Conservation (phyloP, 495 filamentous ascomycete genomes). For the Bacidia rubella region DNA sequence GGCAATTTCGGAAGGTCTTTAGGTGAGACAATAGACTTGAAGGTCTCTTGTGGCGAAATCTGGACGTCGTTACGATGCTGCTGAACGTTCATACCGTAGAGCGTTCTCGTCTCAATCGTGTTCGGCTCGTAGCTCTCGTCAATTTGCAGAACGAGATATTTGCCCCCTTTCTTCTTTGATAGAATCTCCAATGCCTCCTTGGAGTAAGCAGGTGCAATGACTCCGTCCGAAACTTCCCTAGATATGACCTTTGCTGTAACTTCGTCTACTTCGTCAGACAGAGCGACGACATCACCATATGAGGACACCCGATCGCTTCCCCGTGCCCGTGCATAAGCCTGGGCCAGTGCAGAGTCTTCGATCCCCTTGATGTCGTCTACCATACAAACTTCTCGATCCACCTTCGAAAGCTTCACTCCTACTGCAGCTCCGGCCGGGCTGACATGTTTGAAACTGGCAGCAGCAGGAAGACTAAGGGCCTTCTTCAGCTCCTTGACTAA, state of each 20-base stretch:
- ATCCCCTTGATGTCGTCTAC: slow-evolving; percentile 88
- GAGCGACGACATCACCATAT: slow-evolving; percentile 91
- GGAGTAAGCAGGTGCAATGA: slow-evolving; percentile 80
- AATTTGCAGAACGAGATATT: slow-evolving; percentile 92
- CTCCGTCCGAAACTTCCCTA: slow-evolving; percentile 91
- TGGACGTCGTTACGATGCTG: slow-evolving; percentile 87
- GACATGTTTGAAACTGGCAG: slow-evolving; percentile 97
- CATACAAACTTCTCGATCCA: slow-evolving; percentile 94
- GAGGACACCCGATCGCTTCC: slow-evolving; percentile 95
- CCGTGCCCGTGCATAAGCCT: slow-evolving; percentile 88
- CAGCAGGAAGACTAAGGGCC: slow-evolving; percentile 76
- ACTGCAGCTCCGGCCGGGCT: slow-evolving; percentile 94
- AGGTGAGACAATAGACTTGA: slow-evolving; percentile 69
- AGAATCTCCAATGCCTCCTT: slow-evolving; percentile 78
- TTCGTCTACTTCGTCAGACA: slow-evolving; percentile 78
- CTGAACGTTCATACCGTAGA: slow-evolving; percentile 73
- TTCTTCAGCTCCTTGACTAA: slow-evolving; percentile 92
- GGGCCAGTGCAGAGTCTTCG: slow-evolving; percentile 70
- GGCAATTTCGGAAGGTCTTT: slow-evolving; percentile 61
- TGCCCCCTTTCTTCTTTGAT: slow-evolving; percentile 96
- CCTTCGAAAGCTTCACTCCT: slow-evolving; percentile 67
- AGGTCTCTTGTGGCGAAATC: slow-evolving; percentile 70
- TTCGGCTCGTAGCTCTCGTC: slow-evolving; percentile 73
- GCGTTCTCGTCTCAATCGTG: slow-evolving; percentile 61
- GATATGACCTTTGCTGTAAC: slow-evolving; percentile 93